Evolutionary conservation across 169 alveolate species (phyloP), one percentile per base, ranked within the genome.

Genomic region (Eimeria brunetti): DNA sequence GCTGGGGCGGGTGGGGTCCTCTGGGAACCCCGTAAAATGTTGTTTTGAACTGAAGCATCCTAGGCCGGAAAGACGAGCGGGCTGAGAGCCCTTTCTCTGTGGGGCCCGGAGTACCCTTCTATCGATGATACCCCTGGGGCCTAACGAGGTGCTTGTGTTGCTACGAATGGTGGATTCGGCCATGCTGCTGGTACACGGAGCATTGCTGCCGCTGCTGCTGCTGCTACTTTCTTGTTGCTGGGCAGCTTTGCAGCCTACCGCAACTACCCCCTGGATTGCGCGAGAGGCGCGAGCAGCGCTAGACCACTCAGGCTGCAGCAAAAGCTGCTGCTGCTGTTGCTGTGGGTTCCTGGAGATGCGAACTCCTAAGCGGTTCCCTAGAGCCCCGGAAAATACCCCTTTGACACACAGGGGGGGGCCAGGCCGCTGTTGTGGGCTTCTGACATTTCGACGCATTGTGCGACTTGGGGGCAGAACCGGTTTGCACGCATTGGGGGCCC

Each of bases 351-450:
- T 76, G 36, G 86, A 22, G 12, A n/a, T 44, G 33, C 38, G 60
- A 27, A 76, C 41, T 27, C 44, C 84, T 38, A 75, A 22, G 41
- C 44, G 86, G 24, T 46, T 46, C 56, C 41, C 86, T 20, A 76
- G 62, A 44, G 60, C 36, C 41, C 86, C 86, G 11, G 86, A 76
- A n/a, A 38, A 76, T 22, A 76, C 64, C 86, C 86, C 86, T 76
- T 27, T 76, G 8, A 41, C 22, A 12, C 86, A 44, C 14, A 76
- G 6, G 33, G 86, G 64, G 86, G 86, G 44, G 41, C 64, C 86
- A 69, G 80, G 51, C 80, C 80, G 80, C 46, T 2, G 80, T 24
- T 76, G 86, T 76, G 86, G 60, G 86, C 60, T 76, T 27, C 14
- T 44, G 64, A 27, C 0, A 46, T n/a, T 76, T 41, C 86, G 86